These are phyloP conservation scores for Alternaria brassicicola DNA, from an alignment of 2,329 filamentous ascomycete genomes.

Conservation along the genomic window DNA sequence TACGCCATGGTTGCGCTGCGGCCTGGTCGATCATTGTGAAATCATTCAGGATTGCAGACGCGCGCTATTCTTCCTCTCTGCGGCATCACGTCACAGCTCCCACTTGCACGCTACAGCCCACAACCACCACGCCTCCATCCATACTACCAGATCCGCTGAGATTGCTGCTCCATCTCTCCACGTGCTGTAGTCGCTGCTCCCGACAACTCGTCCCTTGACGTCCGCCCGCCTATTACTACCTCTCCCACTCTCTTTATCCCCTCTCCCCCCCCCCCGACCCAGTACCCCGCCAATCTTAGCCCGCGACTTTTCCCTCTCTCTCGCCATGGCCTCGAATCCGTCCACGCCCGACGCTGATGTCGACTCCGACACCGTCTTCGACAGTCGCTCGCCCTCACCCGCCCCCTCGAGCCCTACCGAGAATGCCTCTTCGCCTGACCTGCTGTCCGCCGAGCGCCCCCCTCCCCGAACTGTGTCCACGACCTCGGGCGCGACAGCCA, in stretches of 20 bases:
- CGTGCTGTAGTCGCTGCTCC: conserved; percentile 22
- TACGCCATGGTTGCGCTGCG: conserved; percentile 8
- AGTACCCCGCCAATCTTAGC: conserved; percentile 27
- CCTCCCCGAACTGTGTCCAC: conserved; percentile 67
- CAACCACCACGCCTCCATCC: conserved; percentile 24
- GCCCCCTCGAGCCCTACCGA: conserved; percentile 29
- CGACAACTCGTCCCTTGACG: conserved; percentile 10
- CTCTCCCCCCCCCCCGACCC: conserved; percentile 2
- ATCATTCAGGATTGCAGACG: conserved; percentile 15
- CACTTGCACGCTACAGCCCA: conserved; percentile 30
- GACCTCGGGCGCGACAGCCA: conserved; percentile 48
- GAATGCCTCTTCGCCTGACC: conserved; percentile 26
- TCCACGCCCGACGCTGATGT: conserved; percentile 42
- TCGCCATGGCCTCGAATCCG: conserved; percentile 39
- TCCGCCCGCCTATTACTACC: conserved; percentile 14
- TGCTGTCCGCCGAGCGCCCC: conserved; percentile 50
- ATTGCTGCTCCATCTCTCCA: conserved; percentile 19
- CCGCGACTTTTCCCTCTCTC: conserved; percentile 9
- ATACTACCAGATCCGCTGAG: conserved; percentile 16
- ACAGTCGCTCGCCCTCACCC: conserved; percentile 38
- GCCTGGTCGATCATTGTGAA: conserved; percentile 22
- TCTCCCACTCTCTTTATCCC: conserved; percentile 6
- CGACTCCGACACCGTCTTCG: conserved; percentile 42
- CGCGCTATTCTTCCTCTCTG: conserved; percentile 25
- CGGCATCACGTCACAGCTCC: conserved; percentile 21